Evolutionary conservation across 2,329 filamentous ascomycete species (phyloP), one percentile per base, ranked within the genome.

Genomic region (Furcasterigmium sp.): DNA sequence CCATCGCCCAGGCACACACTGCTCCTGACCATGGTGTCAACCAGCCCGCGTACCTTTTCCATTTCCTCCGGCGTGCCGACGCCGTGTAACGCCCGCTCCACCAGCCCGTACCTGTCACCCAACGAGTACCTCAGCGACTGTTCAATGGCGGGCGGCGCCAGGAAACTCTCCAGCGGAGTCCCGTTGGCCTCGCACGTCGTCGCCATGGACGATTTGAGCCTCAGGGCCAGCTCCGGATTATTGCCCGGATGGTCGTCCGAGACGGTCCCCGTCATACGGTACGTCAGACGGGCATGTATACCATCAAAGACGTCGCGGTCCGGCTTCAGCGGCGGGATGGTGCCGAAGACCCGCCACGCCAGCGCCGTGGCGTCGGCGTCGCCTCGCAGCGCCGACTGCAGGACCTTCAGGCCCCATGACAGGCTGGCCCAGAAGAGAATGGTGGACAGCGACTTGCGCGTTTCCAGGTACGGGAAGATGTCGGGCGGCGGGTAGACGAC

Each of bases 351-450:
- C 13, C 17, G 14, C 11, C 30, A 14, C 11, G 34, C 10, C 14
- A 25, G 20, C 13, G 21, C 32, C 11, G 10, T 14, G 20, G 41
- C 41, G 26, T 32, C 34, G 8, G 8, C 10, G 15, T 25, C 30
- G 13, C 35, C 41, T 19, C 14, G 17, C 25, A 38, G 26, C 8
- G 35, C n/a, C 3, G 20, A 23, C 21, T 28, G 14, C 9, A 39
- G 23, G 21, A 39, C 2, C 9, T 20, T 23, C 3, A 19, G 13
- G 15, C 21, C 41, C 41, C 41, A 42, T 8, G 25, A 13, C 15
- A 42, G 15, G 14, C 23, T 23, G 8, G 34, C 21, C 41, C 41
- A 42, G 34, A 37, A 42, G 32, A 42, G 17, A 14, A 37, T 18
- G 11, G 32, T n/a, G 2, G 25, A 15, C 11, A 36, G 34, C 13